Evolutionary conservation across 2,329 filamentous ascomycete genomes (phyloP).

Genomic region (Paraphaeosphaeria minitans): DNA sequence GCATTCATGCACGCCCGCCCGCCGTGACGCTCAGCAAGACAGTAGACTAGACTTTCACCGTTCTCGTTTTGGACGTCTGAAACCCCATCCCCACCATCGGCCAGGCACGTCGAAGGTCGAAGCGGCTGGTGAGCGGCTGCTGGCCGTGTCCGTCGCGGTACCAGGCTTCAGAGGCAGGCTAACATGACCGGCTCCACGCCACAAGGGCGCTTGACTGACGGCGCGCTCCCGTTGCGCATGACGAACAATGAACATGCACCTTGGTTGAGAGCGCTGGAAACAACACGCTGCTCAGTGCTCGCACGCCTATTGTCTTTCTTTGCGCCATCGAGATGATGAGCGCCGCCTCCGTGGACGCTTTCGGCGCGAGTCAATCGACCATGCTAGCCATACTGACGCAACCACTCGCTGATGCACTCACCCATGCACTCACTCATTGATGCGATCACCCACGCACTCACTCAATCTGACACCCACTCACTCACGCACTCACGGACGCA

Average conservation of each 20-base stretch:
- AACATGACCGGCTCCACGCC: not conserved
- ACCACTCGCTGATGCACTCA: too few species aligned
- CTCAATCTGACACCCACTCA: not conserved
- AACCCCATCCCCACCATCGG: not conserved
- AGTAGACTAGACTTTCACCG: too few species aligned
- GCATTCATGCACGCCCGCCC: not conserved
- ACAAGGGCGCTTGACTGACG: not conserved
- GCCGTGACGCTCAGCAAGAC: not conserved
- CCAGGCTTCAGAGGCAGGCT: not conserved
- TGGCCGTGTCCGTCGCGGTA: not conserved
- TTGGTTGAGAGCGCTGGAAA: not conserved
- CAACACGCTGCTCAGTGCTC: not conserved
- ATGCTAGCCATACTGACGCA: not conserved
- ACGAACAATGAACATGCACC: not conserved
- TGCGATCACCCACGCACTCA: too few species aligned
- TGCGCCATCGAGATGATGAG: not conserved
- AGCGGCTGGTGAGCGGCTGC: not conserved
- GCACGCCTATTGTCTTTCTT: too few species aligned
- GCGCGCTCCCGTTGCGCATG: constrained; percentile 4
- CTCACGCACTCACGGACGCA: not conserved
- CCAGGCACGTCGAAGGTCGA: not conserved
- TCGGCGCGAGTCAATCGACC: not conserved
- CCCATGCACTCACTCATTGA: too few species aligned
- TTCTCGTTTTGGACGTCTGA: not conserved
- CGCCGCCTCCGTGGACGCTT: not conserved